These are phyloP conservation scores for Leonotis leonurus DNA, from an alignment of 257 asterid species.

Conservation along the genomic window DNA sequence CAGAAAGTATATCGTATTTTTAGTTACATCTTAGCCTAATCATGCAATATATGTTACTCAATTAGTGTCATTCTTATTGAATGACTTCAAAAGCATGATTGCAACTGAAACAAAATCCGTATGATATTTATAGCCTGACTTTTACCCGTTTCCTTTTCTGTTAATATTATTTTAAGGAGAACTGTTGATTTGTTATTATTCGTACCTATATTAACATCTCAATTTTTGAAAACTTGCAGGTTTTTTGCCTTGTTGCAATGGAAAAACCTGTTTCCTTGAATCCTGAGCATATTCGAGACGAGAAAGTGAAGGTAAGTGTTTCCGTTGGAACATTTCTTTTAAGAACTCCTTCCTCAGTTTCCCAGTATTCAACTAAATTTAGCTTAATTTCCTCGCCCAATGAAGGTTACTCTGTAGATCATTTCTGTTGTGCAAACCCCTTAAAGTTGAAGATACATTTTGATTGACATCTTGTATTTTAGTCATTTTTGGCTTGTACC, in stretches of 20 bases:
- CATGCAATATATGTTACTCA: background rate
- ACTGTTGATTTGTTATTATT: background rate
- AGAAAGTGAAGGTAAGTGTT: slow-evolving; percentile 87
- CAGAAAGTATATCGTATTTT: background rate
- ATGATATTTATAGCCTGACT: background rate
- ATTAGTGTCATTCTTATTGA: background rate
- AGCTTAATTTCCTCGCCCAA: background rate
- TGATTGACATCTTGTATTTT: background rate
- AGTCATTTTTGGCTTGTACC: background rate
- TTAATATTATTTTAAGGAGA: background rate
- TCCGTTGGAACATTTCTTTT: background rate
- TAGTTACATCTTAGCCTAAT: background rate
- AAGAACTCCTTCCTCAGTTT: background rate
- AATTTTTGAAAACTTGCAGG: slow-evolving; percentile 33
- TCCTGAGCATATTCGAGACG: slow-evolving; percentile 89
- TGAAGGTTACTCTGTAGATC: background rate
- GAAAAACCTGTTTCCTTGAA: slow-evolving; percentile 79
- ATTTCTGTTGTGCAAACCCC: background rate
- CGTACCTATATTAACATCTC: background rate
- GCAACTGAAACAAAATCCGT: background rate
- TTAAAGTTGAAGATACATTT: background rate
- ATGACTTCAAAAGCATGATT: background rate
- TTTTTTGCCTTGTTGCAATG: slow-evolving; percentile 91
- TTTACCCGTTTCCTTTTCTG: background rate
- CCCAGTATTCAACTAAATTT: background rate